Conservation (phyloP, 176 grass and related monocot genomes). For the Aegilops speltoides region DNA sequence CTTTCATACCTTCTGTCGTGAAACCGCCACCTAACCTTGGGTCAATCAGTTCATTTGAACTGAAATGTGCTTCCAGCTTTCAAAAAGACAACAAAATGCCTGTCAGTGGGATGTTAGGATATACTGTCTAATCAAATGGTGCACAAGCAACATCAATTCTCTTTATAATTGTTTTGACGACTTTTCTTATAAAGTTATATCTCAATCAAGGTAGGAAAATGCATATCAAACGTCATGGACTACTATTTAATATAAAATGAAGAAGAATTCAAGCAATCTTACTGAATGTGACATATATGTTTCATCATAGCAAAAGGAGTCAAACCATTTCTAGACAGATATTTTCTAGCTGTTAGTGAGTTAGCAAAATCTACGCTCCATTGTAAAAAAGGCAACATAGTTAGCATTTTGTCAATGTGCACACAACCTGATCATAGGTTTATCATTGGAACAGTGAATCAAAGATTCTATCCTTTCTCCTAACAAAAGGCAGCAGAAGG, state of each 20-base stretch:
- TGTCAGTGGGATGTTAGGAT: conserved; percentile 24
- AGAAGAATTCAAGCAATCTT: conserved; percentile 4
- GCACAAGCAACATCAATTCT: background rate
- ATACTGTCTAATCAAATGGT: conserved; percentile 9
- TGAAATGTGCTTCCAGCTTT: conserved; percentile 72
- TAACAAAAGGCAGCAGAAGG: background rate
- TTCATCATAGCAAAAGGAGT: background rate
- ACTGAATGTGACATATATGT: background rate
- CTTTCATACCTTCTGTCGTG: conserved; percentile 89
- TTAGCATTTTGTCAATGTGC: conserved; percentile 24
- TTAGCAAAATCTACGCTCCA: background rate
- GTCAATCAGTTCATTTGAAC: conserved; percentile 73
- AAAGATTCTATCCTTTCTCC: background rate
- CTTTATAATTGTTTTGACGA: background rate
- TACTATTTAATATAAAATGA: background rate
- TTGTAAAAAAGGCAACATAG: conserved; percentile 12
- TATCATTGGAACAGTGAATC: conserved; percentile 6
- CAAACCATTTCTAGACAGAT: conserved; percentile 2
- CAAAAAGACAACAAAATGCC: conserved; percentile 29
- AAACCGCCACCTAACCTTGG: conserved; percentile 73
- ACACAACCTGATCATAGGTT: background rate
- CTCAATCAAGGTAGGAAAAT: conserved; percentile 1
- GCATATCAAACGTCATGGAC: background rate
- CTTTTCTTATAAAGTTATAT: conserved; percentile 4
- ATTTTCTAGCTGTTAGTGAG: background rate